Conservation (phyloP, 352 stramenopile genomes). For the Phytopythium kandeliae region DNA sequence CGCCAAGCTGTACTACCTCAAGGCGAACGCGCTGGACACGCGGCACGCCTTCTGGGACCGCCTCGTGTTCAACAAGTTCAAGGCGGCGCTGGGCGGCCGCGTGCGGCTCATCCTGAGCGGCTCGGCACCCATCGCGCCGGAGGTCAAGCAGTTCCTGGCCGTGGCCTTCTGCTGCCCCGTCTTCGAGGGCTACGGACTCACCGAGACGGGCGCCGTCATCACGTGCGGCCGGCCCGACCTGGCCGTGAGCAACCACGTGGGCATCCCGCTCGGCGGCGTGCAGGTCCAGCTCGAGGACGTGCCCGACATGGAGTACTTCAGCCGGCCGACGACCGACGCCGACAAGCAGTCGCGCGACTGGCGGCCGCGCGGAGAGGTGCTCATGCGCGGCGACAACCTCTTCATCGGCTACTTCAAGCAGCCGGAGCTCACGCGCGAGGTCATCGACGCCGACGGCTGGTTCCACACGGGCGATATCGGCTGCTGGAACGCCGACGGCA, state of each 20-base stretch:
- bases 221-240: conserved; percentile 56
- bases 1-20: too few relatives aligned
- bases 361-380: conserved; percentile 29
- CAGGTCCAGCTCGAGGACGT: conserved; percentile 95
- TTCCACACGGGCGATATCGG: conserved; percentile 96
- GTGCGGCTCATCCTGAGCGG: conserved; percentile 91
- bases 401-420: conserved; percentile 92
- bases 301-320: conserved; percentile 96
- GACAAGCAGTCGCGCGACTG: too few relatives aligned
- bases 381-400: conserved; percentile 56
- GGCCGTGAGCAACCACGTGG: conserved; percentile 88
- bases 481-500: conserved; percentile 88
- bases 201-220: conserved; percentile 88
- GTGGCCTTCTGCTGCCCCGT: conserved; percentile 91
- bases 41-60: conserved; percentile 88
- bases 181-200: conserved; percentile 96
- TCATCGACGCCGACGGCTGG: conserved; percentile 86
- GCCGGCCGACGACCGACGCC: too few relatives aligned
- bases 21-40: conserved; percentile 30
- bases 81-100: conserved; percentile 85
- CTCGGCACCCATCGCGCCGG: conserved; percentile 90
- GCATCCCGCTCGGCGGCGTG: conserved; percentile 72
- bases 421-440: conserved; percentile 77
- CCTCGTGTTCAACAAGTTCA: conserved; percentile 95
- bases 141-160: conserved; percentile 96